Evolutionary conservation across 116 monocot species (phyloP).

Genomic region (Trichopus zeylanicus): DNA sequence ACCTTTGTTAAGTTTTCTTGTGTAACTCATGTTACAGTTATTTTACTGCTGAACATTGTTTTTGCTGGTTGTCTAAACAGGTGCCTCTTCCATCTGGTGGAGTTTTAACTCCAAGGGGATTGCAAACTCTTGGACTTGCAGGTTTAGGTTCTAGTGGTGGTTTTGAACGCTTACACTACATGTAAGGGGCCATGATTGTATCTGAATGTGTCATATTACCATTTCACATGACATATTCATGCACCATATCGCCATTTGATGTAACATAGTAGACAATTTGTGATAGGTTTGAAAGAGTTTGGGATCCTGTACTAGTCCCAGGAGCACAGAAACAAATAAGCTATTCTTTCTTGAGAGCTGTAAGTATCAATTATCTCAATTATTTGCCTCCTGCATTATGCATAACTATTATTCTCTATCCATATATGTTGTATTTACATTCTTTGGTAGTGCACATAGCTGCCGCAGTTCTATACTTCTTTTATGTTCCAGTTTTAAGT

Average conservation of each 20-base stretch:
- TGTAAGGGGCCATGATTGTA: conserved; percentile 34
- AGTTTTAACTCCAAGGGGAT: conserved; percentile 68
- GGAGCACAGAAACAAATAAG: conserved; percentile 65
- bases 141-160: conserved; percentile 84
- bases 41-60: conserved; percentile 7
- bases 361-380: conserved; percentile 17
- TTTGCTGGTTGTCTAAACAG: conserved; percentile 35
- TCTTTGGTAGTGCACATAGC: no score
- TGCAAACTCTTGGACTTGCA: conserved; percentile 75
- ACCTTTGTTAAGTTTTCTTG: neutral
- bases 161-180: conserved; percentile 89
- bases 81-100: conserved; percentile 88
- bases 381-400: neutral
- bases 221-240: no score
- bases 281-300: conserved; percentile 76
- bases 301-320: conserved; percentile 80
- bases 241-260: neutral
- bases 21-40: neutral
- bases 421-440: no score
- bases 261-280: neutral
- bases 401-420: neutral
- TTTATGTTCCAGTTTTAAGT: no score
- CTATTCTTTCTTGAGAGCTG: conserved; percentile 76
- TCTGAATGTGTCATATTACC: neutral
- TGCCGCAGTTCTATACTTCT: no score